These are phyloP conservation scores for Lipomyces spencermartinsiae DNA, from an alignment of 805 yeast species.

Conservation along the genomic window DNA sequence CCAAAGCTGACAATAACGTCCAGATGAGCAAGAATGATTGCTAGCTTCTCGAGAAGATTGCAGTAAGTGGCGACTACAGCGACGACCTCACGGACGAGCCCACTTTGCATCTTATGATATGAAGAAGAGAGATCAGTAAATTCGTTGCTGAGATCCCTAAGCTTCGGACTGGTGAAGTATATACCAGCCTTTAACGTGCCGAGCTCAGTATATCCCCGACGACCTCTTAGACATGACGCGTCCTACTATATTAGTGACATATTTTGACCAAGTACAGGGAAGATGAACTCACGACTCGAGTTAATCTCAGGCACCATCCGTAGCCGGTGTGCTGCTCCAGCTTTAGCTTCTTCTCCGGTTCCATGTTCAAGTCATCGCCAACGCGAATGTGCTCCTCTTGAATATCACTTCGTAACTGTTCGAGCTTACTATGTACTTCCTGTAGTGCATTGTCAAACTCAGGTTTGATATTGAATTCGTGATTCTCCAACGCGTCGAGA, in stretches of 20 bases:
- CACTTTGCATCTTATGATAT: conserved; percentile 76
- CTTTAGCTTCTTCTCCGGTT: conserved; percentile 85
- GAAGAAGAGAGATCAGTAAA: conserved; percentile 65
- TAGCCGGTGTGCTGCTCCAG: conserved; percentile 84
- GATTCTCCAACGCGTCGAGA: conserved; percentile 76
- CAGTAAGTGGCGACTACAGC: conserved; percentile 80
- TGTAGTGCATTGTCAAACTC: conserved; percentile 84
- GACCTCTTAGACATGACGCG: conserved; percentile 71
- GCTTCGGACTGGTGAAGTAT: conserved; percentile 76
- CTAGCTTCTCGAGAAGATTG: conserved; percentile 74
- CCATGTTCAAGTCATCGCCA: conserved; percentile 79
- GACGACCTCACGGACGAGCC: conserved; percentile 82
- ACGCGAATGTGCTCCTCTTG: conserved; percentile 64
- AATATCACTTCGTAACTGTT: conserved; percentile 60
- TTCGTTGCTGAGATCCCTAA: conserved; percentile 65
- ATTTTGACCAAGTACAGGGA: neutral
- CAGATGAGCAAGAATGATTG: conserved; percentile 68
- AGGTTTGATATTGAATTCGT: conserved; percentile 84
- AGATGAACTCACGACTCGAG: conserved; percentile 55
- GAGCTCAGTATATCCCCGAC: conserved; percentile 69
- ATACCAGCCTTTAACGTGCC: conserved; percentile 96
- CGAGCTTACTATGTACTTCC: conserved; percentile 63
- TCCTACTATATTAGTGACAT: conserved; percentile 54
- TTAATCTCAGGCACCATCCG: conserved; percentile 94
- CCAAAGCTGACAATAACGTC: conserved; percentile 90